Base-by-base conservation (phyloP, 805 yeast species). In the Cyberlindnera euphorbiiphila region DNA sequence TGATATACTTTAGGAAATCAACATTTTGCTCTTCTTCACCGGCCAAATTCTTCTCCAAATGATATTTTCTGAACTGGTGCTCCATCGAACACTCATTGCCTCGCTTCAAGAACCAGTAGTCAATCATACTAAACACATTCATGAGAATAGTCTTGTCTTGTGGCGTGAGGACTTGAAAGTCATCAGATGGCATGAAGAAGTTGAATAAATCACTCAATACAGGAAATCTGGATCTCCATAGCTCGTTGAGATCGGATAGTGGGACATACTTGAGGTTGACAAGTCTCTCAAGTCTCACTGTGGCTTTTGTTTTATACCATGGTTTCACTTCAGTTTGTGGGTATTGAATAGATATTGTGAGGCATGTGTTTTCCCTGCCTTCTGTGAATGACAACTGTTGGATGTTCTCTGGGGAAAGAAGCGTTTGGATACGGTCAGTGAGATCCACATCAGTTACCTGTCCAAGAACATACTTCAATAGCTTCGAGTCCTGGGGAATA, bases 161-260 rank as follows among this genome's bases (percentile, higher is more conserved):
- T 6, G 36, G n/a, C 2, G 28, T 20, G n/a, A 45, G 25, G n/a
- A 31, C 36, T 14, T 36, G 14, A 21, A 32, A 41, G 4, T 34
- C 34, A 19, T 39, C 43, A 1, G 43, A 40, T 2, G 45, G 41
- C 39, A 41, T 36, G 32, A 45, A 38, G 27, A 45, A 35, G 13
- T 39, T 45, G 32, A 45, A 45, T 21, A 45, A 17, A 21, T 45
- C 48, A 13, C 39, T 45, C 34, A 45, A 26, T 5, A 41, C 35
- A 7, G 48, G 48, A 19, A 45, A 45, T 15, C 29, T 41, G 11
- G 45, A 38, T 20, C 41, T 39, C 48, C 48, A 45, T 13, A 45
- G 32, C 36, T 45, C 45, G 23, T 45, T 39, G 21, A 45, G 18
- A 14, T 45, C 48, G 4, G 36, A n/a, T 10, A 36, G 14, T 5